Conservation (phyloP, 1,284 basidiomycete genomes). For the Baeospora myosura region DNA sequence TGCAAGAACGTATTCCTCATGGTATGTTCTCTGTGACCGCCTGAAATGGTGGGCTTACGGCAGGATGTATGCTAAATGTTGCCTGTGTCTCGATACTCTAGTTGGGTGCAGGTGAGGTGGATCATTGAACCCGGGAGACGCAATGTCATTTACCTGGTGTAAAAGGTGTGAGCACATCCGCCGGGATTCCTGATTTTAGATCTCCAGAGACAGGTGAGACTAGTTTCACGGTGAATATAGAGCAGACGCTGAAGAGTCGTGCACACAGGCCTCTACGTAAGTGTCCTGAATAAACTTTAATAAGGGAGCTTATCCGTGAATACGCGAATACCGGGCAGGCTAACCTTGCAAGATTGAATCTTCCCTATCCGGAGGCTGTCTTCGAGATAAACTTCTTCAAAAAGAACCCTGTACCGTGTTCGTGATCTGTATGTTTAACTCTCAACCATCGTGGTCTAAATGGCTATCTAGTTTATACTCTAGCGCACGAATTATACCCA, state of each 20-base stretch:
- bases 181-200: conserved; percentile 77
- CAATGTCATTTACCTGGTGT: conserved; percentile 8
- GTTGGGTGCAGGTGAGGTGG: conserved; percentile 53
- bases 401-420: conserved; percentile 66
- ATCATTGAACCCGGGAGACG: not conserved
- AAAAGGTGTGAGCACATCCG: conserved; percentile 68
- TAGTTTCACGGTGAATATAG: conserved; percentile 1
- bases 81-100: conserved; percentile 19
- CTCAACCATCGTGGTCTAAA: no score
- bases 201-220: conserved; percentile 65
- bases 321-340: conserved; percentile 38
- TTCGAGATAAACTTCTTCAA: conserved; percentile 75
- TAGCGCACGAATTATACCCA: conserved; percentile 88
- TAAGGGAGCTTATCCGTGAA: not conserved
- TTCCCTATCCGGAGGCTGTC: conserved; percentile 77
- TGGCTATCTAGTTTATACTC: conserved; percentile 59
- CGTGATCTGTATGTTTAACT: no score
- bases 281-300: conserved; percentile 6
- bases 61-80: not conserved
- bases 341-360: conserved; percentile 64
- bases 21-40: conserved; percentile 46
- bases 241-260: not conserved
- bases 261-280: conserved; percentile 45
- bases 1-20: conserved; percentile 67
- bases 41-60: no score